Conservation (phyloP, 192 early-diverging fungal genomes). For the Linderina pennispora region DNA sequence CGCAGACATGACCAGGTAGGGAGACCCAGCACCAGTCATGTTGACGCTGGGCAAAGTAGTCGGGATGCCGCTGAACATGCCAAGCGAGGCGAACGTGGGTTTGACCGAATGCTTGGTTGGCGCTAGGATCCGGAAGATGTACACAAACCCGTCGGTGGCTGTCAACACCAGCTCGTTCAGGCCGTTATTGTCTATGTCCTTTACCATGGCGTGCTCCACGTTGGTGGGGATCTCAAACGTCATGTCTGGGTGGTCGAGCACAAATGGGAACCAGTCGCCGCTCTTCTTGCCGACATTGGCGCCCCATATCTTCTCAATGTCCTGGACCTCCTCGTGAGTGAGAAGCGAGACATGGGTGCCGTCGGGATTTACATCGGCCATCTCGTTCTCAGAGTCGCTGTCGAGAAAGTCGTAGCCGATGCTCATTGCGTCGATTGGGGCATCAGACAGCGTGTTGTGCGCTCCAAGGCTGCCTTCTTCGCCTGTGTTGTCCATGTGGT, state of each 20-base stretch:
- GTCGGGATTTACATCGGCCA: slow-evolving; percentile 26
- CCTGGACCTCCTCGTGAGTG: slow-evolving; percentile 29
- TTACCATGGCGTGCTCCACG: slow-evolving; percentile 46
- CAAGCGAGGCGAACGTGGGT: slow-evolving; percentile 29
- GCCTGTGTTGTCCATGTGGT: too few species aligned
- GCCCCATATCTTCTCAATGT: slow-evolving; percentile 47
- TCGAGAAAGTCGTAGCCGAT: slow-evolving; percentile 25
- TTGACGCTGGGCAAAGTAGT: slow-evolving; percentile 38
- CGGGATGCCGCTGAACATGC: slow-evolving; percentile 32
- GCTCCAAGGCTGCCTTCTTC: too few species aligned
- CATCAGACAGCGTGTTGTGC: too few species aligned
- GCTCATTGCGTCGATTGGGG: slow-evolving; percentile 19
- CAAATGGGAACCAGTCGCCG: slow-evolving; percentile 47
- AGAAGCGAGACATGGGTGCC: slow-evolving; percentile 12
- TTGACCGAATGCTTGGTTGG: slow-evolving; percentile 32
- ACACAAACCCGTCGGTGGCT: slow-evolving; percentile 47
- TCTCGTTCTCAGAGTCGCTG: slow-evolving; percentile 26
- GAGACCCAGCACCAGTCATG: slow-evolving; percentile 36
- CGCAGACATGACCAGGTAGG: slow-evolving; percentile 46
- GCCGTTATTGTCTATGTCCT: slow-evolving; percentile 44
- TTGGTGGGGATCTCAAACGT: slow-evolving; percentile 45
- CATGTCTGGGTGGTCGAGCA: slow-evolving; percentile 40
- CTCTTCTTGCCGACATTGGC: slow-evolving; percentile 43
- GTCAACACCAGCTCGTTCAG: slow-evolving; percentile 49
- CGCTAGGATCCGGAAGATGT: slow-evolving; percentile 42